These are phyloP conservation scores for Pseudoturritis turrita DNA, from an alignment of 345 rosid genomes.

Conservation along the genomic window DNA sequence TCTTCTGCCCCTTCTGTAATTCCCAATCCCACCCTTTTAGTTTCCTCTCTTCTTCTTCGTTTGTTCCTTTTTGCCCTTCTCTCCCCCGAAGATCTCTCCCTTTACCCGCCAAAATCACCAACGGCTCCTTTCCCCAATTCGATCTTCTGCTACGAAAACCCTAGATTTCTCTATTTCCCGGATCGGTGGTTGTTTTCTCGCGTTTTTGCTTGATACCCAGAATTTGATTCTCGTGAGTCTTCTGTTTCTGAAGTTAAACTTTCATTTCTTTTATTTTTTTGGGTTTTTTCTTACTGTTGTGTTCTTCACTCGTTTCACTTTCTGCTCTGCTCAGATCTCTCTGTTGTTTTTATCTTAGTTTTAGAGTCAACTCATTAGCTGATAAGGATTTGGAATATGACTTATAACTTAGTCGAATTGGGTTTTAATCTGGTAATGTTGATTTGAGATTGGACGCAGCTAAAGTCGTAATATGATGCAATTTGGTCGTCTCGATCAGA, in stretches of 20 bases:
- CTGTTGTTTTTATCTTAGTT: not conserved
- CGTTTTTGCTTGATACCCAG: conserved; percentile 9
- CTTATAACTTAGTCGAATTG: not conserved
- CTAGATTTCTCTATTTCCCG: not conserved
- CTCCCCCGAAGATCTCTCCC: conserved; percentile 10
- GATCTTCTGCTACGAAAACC: not conserved
- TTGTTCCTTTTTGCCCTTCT: conserved; percentile 20
- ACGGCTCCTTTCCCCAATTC: conserved; percentile 21
- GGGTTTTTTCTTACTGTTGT: not conserved
- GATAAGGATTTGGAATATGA: not conserved
- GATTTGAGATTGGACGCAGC: not conserved
- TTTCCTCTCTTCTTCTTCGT: conserved; percentile 12
- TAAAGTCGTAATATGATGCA: not conserved
- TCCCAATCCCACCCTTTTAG: conserved; percentile 40
- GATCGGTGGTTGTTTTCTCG: not conserved
- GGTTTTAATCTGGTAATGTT: not conserved
- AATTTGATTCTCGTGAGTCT: not conserved
- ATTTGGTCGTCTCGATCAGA: not conserved
- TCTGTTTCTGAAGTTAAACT: not conserved
- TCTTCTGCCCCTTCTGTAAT: conserved; percentile 60
- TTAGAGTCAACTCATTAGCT: not conserved
- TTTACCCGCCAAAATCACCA: conserved; percentile 52
- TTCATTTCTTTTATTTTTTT: not conserved
- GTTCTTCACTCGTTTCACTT: not conserved
- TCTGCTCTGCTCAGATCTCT: conserved; percentile 11